Evolutionary conservation across 2,329 filamentous ascomycete species (phyloP).

Genomic region (Colletotrichum simmondsii): DNA sequence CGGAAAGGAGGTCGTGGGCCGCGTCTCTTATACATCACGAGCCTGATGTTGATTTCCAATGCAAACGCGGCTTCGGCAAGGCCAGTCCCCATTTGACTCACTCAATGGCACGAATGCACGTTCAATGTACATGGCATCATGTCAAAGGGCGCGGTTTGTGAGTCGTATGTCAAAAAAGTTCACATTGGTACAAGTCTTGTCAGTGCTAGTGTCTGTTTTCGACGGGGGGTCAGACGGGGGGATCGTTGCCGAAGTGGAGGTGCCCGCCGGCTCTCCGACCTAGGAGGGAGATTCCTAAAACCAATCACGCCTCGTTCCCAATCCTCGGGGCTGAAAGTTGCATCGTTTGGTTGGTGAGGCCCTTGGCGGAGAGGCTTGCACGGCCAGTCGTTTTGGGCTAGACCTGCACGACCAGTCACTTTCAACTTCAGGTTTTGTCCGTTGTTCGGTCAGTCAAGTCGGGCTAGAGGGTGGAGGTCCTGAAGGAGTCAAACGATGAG

Average conservation of each 20-base stretch:
- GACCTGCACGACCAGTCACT: background rate
- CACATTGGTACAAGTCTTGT: background rate
- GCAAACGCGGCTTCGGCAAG: constrained; percentile 10
- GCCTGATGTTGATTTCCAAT: constrained; percentile 1
- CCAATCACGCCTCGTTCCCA: background rate
- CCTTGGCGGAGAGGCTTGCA: background rate
- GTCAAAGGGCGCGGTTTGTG: constrained; percentile 23
- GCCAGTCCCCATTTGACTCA: background rate
- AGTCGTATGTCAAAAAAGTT: background rate
- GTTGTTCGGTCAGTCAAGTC: constrained; percentile 18
- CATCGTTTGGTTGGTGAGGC: constrained; percentile 7
- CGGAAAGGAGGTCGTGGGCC: constrained; percentile 2
- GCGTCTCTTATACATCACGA: constrained; percentile 8
- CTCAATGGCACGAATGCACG: background rate
- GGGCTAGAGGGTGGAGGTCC: background rate
- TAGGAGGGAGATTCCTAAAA: background rate
- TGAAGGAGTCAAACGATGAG: background rate
- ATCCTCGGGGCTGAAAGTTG: background rate
- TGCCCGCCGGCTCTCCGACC: background rate
- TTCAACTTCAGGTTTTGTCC: background rate
- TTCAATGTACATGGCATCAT: constrained; percentile 20
- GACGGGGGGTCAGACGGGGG: constrained; percentile 14
- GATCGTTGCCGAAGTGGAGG: constrained; percentile 10
- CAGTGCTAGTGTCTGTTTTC: constrained; percentile 8
- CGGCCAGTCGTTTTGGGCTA: constrained; percentile 4